These are phyloP conservation scores for Trametes sp. DNA, from an alignment of 1,284 basidiomycete species.

Conservation along the genomic window DNA sequence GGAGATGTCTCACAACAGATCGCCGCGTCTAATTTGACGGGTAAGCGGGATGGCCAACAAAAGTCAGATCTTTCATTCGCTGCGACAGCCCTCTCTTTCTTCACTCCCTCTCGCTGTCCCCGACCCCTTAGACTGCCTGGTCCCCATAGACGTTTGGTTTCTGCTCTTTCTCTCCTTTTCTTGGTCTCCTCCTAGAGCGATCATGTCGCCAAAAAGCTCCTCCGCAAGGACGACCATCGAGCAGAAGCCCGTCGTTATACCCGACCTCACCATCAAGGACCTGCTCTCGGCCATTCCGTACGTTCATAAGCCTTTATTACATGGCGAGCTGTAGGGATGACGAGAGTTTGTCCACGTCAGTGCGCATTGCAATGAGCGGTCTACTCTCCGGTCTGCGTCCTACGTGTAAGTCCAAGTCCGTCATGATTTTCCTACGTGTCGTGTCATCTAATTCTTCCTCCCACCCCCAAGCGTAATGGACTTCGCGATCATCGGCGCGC, in stretches of 20 bases:
- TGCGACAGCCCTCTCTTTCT: not conserved
- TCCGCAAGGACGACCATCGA: conserved; percentile 48
- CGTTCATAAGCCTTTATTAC: conserved; percentile 38
- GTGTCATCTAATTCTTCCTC: conserved; percentile 11
- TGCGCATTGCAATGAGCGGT: conserved; percentile 93
- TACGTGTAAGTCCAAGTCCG: conserved; percentile 71
- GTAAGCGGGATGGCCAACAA: not conserved
- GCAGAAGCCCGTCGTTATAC: conserved; percentile 73
- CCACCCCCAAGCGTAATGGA: conserved; percentile 77
- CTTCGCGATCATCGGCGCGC: conserved; percentile 67
- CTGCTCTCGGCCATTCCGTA: conserved; percentile 90
- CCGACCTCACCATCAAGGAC: conserved; percentile 87
- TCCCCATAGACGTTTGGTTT: not conserved
- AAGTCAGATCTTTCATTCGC: not conserved
- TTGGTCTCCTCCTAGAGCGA: not conserved
- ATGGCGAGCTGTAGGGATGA: not conserved
- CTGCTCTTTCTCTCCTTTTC: not conserved
- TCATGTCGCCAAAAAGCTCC: not conserved
- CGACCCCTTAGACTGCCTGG: not conserved
- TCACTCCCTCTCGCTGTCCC: not conserved
- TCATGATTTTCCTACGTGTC: conserved; percentile 6
- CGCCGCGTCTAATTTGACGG: not conserved
- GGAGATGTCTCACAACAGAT: too few species aligned
- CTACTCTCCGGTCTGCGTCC: conserved; percentile 79
- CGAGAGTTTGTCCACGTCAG: conserved; percentile 38